Evolutionary conservation across 257 asterid genomes (phyloP), one percentile per base, ranked within the genome.

Genomic region (Craterostigma plantagineum): DNA sequence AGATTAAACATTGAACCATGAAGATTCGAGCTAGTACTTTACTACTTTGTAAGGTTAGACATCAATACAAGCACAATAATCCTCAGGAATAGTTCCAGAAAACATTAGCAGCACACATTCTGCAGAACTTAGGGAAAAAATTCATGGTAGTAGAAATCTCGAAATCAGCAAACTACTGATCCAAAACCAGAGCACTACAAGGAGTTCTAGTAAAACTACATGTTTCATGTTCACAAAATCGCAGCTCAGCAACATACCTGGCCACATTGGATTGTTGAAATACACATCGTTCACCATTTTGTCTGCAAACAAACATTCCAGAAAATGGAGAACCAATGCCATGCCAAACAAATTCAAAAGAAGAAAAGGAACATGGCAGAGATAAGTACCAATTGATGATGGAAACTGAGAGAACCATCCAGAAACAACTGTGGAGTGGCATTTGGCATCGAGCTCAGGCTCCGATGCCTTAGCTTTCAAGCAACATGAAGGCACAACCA

Each of bases 201-300:
- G 3, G 7, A 17, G 33, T 35, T n/a, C 18, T 14, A 2, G 14
- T 13, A 39, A 16, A n/a, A 11, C 27, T 10, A 36, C n/a, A 23
- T 41, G 43, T 14, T 14, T n/a, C n/a, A n/a, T n/a, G 11, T 12
- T 15, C 16, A 18, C 1, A 27, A 54, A 46, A 36, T 43, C 42
- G 33, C 14, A 51, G 13, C 14, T 36, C 39, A 16, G 18, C 42
- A 56, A 43, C 16, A 35, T 54, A 83, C 99, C 99, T 68, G 96
- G 99, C 99, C 99, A 90, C 99, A 90, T 83, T 46, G 99, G 96
- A 57, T 90, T 90, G 76, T 90, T 79, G 58, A 74, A 90, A 53
- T 68, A 79, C 52, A 75, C 52, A 17, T 49, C 63, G 43, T 58
- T 69, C 53, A 45, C 59, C 42, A 69, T 50, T 56, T 63, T 57